Evolutionary conservation across 192 early-diverging fungal species (phyloP).

Genomic region (Geosiphon pyriformis): DNA sequence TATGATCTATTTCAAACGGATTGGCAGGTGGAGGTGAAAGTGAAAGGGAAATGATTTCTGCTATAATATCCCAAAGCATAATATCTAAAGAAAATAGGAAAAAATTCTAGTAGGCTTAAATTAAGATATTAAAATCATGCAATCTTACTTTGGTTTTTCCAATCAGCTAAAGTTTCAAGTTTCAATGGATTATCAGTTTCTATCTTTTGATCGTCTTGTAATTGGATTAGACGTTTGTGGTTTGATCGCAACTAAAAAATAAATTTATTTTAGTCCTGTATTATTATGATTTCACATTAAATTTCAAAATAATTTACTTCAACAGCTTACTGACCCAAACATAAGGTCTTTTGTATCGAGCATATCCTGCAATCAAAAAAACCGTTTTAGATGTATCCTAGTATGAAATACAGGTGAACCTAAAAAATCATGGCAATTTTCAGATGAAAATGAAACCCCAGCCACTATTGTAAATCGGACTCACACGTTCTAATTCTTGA

Average conservation of each 20-base stretch:
- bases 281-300: neutral
- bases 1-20: constrained; percentile 59
- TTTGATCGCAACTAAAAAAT: constrained; percentile 48
- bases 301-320: neutral
- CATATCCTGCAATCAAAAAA: constrained; percentile 65
- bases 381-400: constrained; percentile 46
- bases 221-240: constrained; percentile 49
- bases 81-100: constrained; percentile 36
- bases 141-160: constrained; percentile 47
- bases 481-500: constrained; percentile 31
- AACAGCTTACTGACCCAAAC: constrained; percentile 51
- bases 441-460: no score
- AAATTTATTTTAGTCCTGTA: neutral
- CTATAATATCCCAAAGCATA: constrained; percentile 60
- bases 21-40: constrained; percentile 53
- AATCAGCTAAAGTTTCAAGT: constrained; percentile 58
- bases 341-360: constrained; percentile 65
- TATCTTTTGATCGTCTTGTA: constrained; percentile 41
- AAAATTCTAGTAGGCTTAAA: neutral
- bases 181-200: constrained; percentile 58
- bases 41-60: constrained; percentile 58
- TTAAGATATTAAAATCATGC: neutral
- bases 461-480: no score
- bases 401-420: no score
- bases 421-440: no score